Conservation (phyloP, 306 rosid genomes). For the Vachellia collinsii region DNA sequence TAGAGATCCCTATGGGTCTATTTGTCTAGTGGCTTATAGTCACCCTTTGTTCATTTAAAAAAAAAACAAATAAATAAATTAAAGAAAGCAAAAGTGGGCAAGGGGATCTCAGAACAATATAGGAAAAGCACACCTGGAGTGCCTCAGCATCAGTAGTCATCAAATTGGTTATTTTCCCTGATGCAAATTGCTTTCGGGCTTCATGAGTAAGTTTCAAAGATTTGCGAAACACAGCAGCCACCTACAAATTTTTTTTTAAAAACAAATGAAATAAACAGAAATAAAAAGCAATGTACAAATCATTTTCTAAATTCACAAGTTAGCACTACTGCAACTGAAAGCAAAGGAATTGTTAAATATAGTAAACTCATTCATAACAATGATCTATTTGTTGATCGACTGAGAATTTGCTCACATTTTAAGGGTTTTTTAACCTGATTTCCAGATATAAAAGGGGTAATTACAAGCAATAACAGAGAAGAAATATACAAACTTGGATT, state of each 20-base stretch:
- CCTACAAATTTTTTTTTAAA: slow-evolving; percentile 51
- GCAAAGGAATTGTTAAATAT: background rate
- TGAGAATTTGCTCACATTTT: background rate
- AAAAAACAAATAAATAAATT: too few relatives aligned
- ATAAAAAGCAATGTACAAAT: slow-evolving; percentile 24
- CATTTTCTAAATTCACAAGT: background rate
- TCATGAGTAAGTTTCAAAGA: slow-evolving; percentile 95
- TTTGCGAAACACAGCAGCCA: slow-evolving; percentile 96
- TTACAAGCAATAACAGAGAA: background rate
- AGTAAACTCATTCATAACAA: background rate
- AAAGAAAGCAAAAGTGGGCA: background rate
- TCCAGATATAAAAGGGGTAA: background rate
- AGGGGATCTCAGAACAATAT: slow-evolving; percentile 30
- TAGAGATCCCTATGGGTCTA: too few relatives aligned
- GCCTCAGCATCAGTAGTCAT: slow-evolving; percentile 97
- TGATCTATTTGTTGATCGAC: background rate
- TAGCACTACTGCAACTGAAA: background rate
- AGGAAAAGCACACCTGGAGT: slow-evolving; percentile 67
- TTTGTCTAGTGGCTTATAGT: too few relatives aligned
- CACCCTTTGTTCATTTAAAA: too few relatives aligned
- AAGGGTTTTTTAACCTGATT: background rate
- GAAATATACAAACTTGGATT: background rate
- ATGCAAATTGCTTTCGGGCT: slow-evolving; percentile 86
- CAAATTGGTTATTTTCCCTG: slow-evolving; percentile 96
- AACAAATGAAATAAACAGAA: background rate